Evolutionary conservation across 768 basidiomycete genomes (phyloP).

Genomic region (Boletus rubropictus): DNA sequence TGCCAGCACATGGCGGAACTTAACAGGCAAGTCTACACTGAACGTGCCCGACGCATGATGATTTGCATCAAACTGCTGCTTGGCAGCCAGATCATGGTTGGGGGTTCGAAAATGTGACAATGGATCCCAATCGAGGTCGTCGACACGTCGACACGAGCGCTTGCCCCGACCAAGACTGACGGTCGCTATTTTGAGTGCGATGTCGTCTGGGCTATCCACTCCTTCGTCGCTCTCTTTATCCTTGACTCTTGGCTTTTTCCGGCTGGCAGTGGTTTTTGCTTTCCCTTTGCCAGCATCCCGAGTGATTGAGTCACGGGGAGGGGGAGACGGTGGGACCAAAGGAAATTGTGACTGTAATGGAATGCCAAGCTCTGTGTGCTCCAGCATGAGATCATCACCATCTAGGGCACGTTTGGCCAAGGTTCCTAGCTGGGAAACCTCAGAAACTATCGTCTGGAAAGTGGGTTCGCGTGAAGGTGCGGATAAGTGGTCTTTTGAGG

Average conservation of each 20-base stretch:
- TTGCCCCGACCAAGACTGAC: slow-evolving; percentile 13
- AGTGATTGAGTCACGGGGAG: slow-evolving; percentile 34
- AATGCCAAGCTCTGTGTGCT: slow-evolving; percentile 1
- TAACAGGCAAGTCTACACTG: slow-evolving; percentile 58
- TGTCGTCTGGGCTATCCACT: slow-evolving; percentile 15
- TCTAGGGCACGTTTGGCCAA: slow-evolving; percentile 43
- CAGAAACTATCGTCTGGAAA: not conserved
- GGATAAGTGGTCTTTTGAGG: slow-evolving; percentile 3
- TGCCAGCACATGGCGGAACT: slow-evolving; percentile 59
- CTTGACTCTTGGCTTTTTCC: slow-evolving; percentile 49
- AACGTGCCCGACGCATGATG: slow-evolving; percentile 37
- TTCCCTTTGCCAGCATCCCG: slow-evolving; percentile 37
- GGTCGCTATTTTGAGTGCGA: slow-evolving; percentile 20
- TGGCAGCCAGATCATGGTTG: slow-evolving; percentile 18
- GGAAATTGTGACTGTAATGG: slow-evolving; percentile 19
- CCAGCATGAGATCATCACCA: slow-evolving; percentile 22
- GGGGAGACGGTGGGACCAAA: slow-evolving; percentile 69
- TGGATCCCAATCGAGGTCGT: slow-evolving; percentile 28
- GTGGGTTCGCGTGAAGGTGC: not conserved
- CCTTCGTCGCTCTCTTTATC: slow-evolving; percentile 27
- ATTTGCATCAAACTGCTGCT: slow-evolving; percentile 20
- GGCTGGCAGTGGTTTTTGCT: slow-evolving; percentile 28
- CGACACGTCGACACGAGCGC: slow-evolving; percentile 3
- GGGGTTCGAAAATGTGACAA: slow-evolving; percentile 22
- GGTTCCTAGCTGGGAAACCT: slow-evolving; percentile 17